Evolutionary conservation across 2,329 filamentous ascomycete species (phyloP).

Genomic region (Trichoderma harzianum): DNA sequence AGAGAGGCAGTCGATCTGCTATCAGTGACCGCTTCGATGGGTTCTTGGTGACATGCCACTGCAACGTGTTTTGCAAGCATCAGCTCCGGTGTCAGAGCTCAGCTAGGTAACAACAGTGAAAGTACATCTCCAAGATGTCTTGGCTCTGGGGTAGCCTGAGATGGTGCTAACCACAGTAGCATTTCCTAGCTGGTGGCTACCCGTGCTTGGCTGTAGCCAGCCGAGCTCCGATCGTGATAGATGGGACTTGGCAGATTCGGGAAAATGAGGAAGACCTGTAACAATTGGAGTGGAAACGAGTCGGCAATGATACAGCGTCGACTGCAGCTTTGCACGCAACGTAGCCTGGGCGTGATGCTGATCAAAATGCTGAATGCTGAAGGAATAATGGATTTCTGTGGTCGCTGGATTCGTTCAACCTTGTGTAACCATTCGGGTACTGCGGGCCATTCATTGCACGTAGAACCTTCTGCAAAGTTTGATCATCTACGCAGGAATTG

Average conservation of each 20-base stretch:
- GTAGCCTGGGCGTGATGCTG: neutral
- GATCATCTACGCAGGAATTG: neutral
- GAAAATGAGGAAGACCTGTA: neutral
- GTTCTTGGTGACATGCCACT: neutral
- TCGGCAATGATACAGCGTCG: neutral
- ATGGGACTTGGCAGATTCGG: neutral
- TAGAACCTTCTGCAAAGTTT: neutral
- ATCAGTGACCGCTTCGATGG: neutral
- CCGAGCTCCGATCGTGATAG: slow-evolving; percentile 1
- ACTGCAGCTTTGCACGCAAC: neutral
- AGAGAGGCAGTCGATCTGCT: neutral
- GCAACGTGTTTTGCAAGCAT: neutral
- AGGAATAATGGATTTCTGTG: neutral
- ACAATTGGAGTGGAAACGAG: neutral
- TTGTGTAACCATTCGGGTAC: neutral
- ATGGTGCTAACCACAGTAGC: neutral
- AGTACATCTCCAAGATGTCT: neutral
- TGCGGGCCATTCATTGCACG: neutral
- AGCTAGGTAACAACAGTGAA: neutral
- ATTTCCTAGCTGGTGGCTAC: neutral
- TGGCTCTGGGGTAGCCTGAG: neutral
- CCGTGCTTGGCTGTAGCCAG: neutral
- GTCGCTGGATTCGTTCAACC: neutral
- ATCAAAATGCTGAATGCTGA: neutral
- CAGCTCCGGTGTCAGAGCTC: neutral